Percentiles rank a stretch among this genome's conserved stretches.
phyloP scores from a whole-genome alignment of 2,329 filamentous ascomycete genomes.

The Curvularia sp. region DNA sequence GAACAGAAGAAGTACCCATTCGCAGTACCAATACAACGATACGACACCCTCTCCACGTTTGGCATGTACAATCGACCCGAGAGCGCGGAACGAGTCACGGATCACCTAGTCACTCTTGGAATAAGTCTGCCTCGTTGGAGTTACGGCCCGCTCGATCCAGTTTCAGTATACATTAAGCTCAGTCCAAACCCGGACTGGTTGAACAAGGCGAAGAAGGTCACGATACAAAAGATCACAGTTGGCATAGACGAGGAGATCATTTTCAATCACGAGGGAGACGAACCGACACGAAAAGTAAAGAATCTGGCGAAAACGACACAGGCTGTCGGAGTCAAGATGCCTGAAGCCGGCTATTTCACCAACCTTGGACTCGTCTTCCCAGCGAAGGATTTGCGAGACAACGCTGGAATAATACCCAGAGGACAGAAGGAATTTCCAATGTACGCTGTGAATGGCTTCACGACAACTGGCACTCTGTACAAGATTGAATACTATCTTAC shows the following conservation, averaged over 20 bases:
- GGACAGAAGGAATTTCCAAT: constrained; percentile 87
- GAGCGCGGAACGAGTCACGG: constrained; percentile 81
- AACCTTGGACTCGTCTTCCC: constrained; percentile 92
- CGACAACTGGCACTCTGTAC: constrained; percentile 90
- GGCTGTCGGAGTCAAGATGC: constrained; percentile 80
- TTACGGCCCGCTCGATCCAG: constrained; percentile 92
- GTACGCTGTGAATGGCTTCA: constrained; percentile 89
- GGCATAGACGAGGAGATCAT: constrained; percentile 97
- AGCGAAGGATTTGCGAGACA: constrained; percentile 83
- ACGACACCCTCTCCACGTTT: constrained; percentile 97
- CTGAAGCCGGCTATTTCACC: constrained; percentile 89
- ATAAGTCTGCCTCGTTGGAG: constrained; percentile 96
- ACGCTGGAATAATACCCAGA: constrained; percentile 84
- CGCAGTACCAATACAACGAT: constrained; percentile 87
- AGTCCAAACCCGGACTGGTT: constrained; percentile 92
- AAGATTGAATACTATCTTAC: constrained; percentile 98
- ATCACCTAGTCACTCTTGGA: constrained; percentile 88
- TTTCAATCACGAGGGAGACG: constrained; percentile 97
- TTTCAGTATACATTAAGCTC: constrained; percentile 94
- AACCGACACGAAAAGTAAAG: constrained; percentile 88
- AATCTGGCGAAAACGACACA: constrained; percentile 85
- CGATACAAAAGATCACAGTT: constrained; percentile 92
- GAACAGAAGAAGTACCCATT: constrained; percentile 91
- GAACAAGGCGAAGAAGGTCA: constrained; percentile 87
- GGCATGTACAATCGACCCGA: constrained; percentile 99